Base-by-base conservation (phyloP, 2,329 filamentous ascomycete genomes). In the Huntiella abstrusa region DNA sequence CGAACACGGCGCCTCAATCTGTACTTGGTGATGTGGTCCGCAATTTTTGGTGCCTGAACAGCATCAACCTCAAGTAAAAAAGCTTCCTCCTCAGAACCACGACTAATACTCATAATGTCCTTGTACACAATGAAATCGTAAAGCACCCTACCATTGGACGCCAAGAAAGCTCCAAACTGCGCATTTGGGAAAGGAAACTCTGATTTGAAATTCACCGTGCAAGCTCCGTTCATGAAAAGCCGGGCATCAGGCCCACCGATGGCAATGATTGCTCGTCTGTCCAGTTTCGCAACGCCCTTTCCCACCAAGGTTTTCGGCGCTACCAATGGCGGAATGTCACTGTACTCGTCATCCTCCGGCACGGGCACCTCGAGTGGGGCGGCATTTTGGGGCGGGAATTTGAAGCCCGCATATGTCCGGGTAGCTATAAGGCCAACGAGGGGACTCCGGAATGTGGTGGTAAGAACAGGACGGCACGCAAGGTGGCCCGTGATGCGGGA, bases 71-170 rank as follows among this genome's bases (percentile, higher is more conserved):
- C 91, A 50, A 98, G 69, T 49, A 94, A 62, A 67, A 82, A 66
- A 22, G 54, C 49, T 12, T 53, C 46, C 4, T 51, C 47, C 33
- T 45, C 45, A 8, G 46, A 34, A 13, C 28, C 33, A 15, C 22
- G 19, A 17, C 49, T 46, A 10, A 51, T 45, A 53, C 53, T 41
- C 50, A 50, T 51, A 6, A 11, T 55, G 45, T 53, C 54, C 0
- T 77, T 80, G 66, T 94, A 95, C 41, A 98, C 69, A 60, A 96
- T 93, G 45, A 86, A 81, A 63, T 98, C 91, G 64, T 88, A 75
- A 38, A 95, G 66, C 7, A 98, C 72, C 48, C 87, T 75, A 37
- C 91, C 91, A 50, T 76, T 75, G 5, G 88, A 84, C 53, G 82
- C 93, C 37, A 98, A 68, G 56, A 98, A 94, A 0, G 78, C 84